Evolutionary conservation across 164 flowering plant species (phyloP).

Genomic region (Taxillus chinensis): DNA sequence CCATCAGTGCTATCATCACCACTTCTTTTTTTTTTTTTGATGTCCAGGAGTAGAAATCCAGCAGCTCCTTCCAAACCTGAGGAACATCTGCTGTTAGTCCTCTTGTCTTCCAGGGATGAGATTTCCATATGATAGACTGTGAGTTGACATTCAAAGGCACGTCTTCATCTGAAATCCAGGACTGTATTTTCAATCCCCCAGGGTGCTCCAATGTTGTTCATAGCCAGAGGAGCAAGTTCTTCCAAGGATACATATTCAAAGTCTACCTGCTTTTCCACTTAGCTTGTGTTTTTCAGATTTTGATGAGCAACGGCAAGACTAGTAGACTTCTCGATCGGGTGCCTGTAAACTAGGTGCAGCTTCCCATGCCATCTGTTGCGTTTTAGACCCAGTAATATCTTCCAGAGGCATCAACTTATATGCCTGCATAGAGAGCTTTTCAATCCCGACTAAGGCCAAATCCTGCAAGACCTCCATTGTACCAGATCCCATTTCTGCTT

Average conservation of each 20-base stretch:
- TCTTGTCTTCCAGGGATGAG: slow-evolving; percentile 59
- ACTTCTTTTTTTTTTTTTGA: slow-evolving; percentile 45
- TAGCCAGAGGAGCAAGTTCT: slow-evolving; percentile 88
- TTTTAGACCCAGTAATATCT: slow-evolving; percentile 77
- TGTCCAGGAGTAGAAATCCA: slow-evolving; percentile 64
- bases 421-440: slow-evolving; percentile 85
- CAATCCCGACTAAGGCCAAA: slow-evolving; percentile 79
- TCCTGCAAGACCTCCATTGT: slow-evolving; percentile 67
- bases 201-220: slow-evolving; percentile 91
- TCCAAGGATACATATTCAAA: slow-evolving; percentile 71
- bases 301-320: too few relatives aligned
- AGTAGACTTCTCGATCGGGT: slow-evolving; percentile 59
- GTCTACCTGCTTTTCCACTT: slow-evolving; percentile 17
- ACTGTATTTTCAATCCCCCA: slow-evolving; percentile 87
- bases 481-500: slow-evolving; percentile 93
- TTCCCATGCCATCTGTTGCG: slow-evolving; percentile 85
- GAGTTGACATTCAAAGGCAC: slow-evolving; percentile 70
- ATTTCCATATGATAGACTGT: slow-evolving; percentile 53
- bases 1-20: slow-evolving; percentile 57
- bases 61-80: slow-evolving; percentile 71
- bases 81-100: slow-evolving; percentile 35
- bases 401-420: slow-evolving; percentile 87
- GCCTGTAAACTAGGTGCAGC: slow-evolving; percentile 44
- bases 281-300: slow-evolving; percentile 12
- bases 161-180: slow-evolving; percentile 73